A percentile compares a stretch with the other conserved stretches of the same genome.
Conservation (phyloP, 192 early-diverging fungal genomes). For the Linderina pennispora region DNA sequence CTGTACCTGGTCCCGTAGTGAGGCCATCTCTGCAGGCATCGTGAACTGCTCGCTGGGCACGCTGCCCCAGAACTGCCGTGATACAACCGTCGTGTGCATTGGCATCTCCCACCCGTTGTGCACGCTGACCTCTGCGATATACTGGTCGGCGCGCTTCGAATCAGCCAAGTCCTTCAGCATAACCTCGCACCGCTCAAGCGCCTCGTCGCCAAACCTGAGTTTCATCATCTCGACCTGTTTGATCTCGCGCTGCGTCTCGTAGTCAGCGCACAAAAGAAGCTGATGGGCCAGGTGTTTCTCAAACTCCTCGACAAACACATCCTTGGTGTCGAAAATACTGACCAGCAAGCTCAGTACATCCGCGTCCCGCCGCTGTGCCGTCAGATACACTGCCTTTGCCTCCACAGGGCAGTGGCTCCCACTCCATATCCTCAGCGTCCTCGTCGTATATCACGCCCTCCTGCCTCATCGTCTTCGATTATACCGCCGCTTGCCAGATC, state of each 20-base stretch:
- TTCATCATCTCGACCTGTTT: constrained; percentile 69
- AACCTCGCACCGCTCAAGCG: constrained; percentile 64
- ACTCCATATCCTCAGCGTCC: constrained; percentile 44
- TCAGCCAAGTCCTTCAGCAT: constrained; percentile 78
- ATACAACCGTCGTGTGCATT: constrained; percentile 48
- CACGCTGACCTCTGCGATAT: constrained; percentile 29
- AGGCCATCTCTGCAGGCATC: constrained; percentile 40
- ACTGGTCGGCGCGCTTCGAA: constrained; percentile 57
- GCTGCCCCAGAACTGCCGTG: constrained; percentile 61
- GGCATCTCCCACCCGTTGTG: constrained; percentile 13
- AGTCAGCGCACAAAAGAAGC: constrained; percentile 47
- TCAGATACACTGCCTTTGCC: constrained; percentile 29
- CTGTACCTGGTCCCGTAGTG: constrained; percentile 42
- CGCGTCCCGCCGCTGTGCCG: constrained; percentile 27
- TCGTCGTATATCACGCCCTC: constrained; percentile 49
- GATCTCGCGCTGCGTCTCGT: constrained; percentile 53
- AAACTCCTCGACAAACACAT: constrained; percentile 67
- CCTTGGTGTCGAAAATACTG: constrained; percentile 62
- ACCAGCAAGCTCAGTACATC: constrained; percentile 66
- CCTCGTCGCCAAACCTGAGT: constrained; percentile 57
- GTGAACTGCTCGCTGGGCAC: constrained; percentile 26
- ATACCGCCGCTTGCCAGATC: constrained; percentile 20
- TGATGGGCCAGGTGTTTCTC: constrained; percentile 51
- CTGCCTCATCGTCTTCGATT: constrained; percentile 12
- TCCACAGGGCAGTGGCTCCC: constrained; percentile 62